A percentile compares a stretch with the other conserved stretches of the same genome.
Evolutionary conservation across 495 filamentous ascomycete genomes (phyloP).

Genomic region (Xylaria acuta): DNA sequence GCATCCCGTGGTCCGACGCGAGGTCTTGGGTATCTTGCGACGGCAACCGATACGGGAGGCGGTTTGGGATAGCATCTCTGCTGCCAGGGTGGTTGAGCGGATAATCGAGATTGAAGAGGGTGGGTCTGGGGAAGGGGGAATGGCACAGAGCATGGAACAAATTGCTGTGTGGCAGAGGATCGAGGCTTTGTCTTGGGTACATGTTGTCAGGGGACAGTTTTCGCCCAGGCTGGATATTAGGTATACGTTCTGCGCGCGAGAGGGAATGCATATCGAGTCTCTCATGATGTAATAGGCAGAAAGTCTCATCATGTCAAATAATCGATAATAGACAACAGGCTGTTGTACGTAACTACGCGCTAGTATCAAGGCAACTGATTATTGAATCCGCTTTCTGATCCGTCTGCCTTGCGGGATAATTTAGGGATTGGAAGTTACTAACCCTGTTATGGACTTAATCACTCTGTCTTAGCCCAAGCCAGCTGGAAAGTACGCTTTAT

Average conservation of each 20-base stretch:
- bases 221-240: constrained; percentile 37
- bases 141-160: constrained; percentile 35
- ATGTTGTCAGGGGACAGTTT: constrained; percentile 30
- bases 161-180: constrained; percentile 35
- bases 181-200: constrained; percentile 35
- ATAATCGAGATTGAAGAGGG: constrained; percentile 40
- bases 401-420: too few relatives aligned
- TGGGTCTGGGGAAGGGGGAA: constrained; percentile 16
- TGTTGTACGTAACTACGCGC: background rate
- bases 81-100: constrained; percentile 39
- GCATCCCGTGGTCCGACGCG: constrained; percentile 38
- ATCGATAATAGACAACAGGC: background rate
- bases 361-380: too few relatives aligned
- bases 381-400: too few relatives aligned
- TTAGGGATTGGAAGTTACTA: too few relatives aligned
- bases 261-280: constrained; percentile 34
- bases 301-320: constrained; percentile 5
- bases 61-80: constrained; percentile 42
- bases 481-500: too few relatives aligned
- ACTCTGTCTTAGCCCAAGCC: too few relatives aligned
- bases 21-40: constrained; percentile 37
- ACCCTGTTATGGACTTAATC: too few relatives aligned
- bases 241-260: constrained; percentile 38
- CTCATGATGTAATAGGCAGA: constrained; percentile 28
- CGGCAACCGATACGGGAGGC: constrained; percentile 40